Percentiles rank a stretch among this genome's conserved stretches.
Evolutionary conservation across 2,329 filamentous ascomycete species (phyloP).

Genomic region (Clarireedia monteithiana): DNA sequence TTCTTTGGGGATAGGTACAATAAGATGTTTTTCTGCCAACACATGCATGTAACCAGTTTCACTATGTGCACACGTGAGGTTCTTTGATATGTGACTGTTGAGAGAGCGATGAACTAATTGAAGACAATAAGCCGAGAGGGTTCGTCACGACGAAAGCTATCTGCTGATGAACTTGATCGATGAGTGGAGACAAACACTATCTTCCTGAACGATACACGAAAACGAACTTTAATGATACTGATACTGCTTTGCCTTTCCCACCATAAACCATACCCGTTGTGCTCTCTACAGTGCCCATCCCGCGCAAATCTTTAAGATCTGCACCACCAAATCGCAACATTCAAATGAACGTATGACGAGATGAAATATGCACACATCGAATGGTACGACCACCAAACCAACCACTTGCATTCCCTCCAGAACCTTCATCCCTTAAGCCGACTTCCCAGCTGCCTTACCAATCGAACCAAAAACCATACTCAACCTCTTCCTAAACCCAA

Average conservation of each 20-base stretch:
- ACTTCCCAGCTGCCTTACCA: background rate
- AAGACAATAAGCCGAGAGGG: background rate
- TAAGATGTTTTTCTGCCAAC: constrained; percentile 20
- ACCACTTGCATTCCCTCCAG: background rate
- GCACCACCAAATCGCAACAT: too few relatives aligned
- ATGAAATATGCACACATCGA: too few relatives aligned
- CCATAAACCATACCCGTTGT: background rate
- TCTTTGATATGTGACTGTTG: constrained; percentile 3
- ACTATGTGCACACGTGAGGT: constrained; percentile 1
- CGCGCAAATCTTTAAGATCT: too few relatives aligned
- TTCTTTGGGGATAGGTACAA: constrained; percentile 18
- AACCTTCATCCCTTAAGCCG: background rate
- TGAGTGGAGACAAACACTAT: background rate
- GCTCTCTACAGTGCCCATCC: background rate
- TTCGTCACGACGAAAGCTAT: background rate
- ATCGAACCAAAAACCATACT: constrained; percentile 6
- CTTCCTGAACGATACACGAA: background rate
- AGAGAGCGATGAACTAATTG: background rate
- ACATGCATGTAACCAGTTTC: constrained; percentile 2
- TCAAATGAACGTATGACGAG: too few relatives aligned
- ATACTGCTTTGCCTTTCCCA: background rate
- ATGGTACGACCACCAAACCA: too few relatives aligned
- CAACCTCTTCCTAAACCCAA: constrained; percentile 2
- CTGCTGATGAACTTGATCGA: background rate
- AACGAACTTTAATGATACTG: background rate